These are phyloP conservation scores for Dactylellina drechsleri DNA, from an alignment of 2,329 filamentous ascomycete species.

Conservation along the genomic window DNA sequence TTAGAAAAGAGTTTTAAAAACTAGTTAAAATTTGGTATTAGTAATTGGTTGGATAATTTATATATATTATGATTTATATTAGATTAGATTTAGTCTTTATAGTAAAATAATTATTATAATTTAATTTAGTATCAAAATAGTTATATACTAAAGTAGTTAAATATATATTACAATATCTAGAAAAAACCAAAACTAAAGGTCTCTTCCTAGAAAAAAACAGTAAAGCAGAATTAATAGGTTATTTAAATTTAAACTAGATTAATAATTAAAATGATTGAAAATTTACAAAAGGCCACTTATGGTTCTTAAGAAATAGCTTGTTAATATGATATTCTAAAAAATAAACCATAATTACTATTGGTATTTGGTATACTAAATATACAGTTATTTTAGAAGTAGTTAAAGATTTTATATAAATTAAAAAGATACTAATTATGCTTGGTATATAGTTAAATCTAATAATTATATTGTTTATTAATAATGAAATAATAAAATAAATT, in stretches of 20 bases:
- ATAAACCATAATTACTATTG: constrained; percentile 5
- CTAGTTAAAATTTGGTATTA: not conserved
- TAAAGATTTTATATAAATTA: constrained; percentile 55
- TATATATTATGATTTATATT: constrained; percentile 16
- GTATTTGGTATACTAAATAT: constrained; percentile 11
- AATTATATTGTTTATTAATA: not conserved
- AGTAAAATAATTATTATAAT: constrained; percentile 13
- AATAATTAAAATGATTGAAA: constrained; percentile 3
- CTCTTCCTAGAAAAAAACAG: not conserved
- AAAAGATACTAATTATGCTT: constrained; percentile 60
- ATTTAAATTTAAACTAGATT: constrained; percentile 8
- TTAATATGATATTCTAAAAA: constrained; percentile 6
- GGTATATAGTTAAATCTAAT: not conserved
- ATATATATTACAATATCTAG: not conserved
- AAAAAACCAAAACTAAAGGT: not conserved
- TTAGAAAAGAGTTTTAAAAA: not conserved
- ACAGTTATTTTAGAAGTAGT: constrained; percentile 1
- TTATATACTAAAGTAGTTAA: constrained; percentile 5
- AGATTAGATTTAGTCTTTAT: constrained; percentile 13
- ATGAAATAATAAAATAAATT: not conserved
- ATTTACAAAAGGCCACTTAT: constrained; percentile 1
- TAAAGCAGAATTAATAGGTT: not conserved
- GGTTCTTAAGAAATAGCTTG: not conserved
- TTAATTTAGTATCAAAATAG: not conserved
- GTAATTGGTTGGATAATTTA: constrained; percentile 11